Base-by-base conservation (phyloP, 2,329 filamentous ascomycete genomes). In the Parastagonospora avenae region DNA sequence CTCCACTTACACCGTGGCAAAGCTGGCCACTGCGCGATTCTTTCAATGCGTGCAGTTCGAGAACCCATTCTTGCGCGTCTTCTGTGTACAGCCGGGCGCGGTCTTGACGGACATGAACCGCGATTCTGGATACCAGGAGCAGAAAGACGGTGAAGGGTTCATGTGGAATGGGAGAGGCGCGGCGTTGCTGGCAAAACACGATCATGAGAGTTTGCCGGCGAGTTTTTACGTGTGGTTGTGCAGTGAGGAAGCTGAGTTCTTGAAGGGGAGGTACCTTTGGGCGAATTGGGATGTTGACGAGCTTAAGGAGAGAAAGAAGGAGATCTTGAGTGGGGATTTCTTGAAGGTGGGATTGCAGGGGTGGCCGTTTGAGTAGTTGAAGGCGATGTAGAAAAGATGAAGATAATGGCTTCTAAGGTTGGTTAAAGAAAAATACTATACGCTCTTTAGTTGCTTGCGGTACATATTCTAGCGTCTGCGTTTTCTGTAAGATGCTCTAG, bases 1-100 rank as follows among this genome's bases (percentile, higher is more conserved):
- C 30, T 42, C 58, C 8, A 46, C 62, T 0, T 80, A 79, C 48
- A 61, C 63, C 0, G 54, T 67, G 1, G 60, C 61, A 1, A 79
- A 80, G 46, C 48, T 68, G 8, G 77, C 74, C 0, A 55, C 54
- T 0, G 35, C 62, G 2, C 74, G 75, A 29, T 52, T 79, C 41
- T 66, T 74, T 24, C 68, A 76, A 14, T 71, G 67, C 28, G 50
- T 77, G 2, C 62, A 61, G 1, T 61, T 59, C 8, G 74, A 74
- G 52, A 71, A 79, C 27, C 75, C 75, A 0, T 55, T 66, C 0
- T 29, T 79, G 0, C 62, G 69, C 11, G 62, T 79, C n/a, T 69
- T 74, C 11, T 67, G 64, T 39, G 59, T 77, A 2, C 77, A 80
- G 7, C 77, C 78, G 1, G 78, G 77, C 1, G 63, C 76, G 1